Evolutionary conservation across 2,329 filamentous ascomycete species (phyloP).

Genomic region (Stagonosporopsis cucurbitacearum): DNA sequence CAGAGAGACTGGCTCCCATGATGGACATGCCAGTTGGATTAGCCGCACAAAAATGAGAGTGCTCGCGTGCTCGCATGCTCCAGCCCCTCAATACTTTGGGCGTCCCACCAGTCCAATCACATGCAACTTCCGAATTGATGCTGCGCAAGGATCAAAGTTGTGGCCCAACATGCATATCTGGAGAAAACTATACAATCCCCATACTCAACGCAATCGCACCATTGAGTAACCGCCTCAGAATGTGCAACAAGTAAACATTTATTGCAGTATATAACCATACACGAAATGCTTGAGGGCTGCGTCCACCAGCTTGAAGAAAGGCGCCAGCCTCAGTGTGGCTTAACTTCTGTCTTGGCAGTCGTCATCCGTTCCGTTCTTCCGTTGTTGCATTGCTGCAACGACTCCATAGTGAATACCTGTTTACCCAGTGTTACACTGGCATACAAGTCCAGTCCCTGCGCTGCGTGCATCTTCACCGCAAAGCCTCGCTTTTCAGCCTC

Average conservation of each 20-base stretch:
- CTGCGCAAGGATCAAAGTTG: conserved; percentile 8
- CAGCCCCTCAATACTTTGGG: conserved; percentile 5
- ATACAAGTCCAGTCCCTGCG: conserved; percentile 31
- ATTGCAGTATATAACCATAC: neutral
- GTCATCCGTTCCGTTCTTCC: conserved; percentile 11
- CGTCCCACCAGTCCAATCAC: conserved; percentile 13
- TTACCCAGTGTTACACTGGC: conserved; percentile 22
- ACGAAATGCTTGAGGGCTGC: conserved; percentile 1
- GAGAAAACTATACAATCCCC: neutral
- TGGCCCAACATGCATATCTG: neutral
- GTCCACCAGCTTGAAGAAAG: neutral
- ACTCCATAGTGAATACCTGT: conserved; percentile 33
- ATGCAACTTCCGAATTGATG: conserved; percentile 3
- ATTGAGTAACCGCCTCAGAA: neutral
- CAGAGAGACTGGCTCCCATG: neutral
- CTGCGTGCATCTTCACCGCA: conserved; percentile 20
- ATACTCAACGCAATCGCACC: neutral
- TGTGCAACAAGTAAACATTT: neutral
- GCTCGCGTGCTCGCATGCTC: conserved; percentile 16
- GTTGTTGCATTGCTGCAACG: conserved; percentile 9
- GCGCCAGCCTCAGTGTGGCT: conserved; percentile 14
- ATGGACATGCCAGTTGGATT: neutral
- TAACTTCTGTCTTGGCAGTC: conserved; percentile 18
- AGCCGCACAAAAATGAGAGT: neutral
- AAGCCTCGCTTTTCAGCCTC: conserved; percentile 33